Conservation (phyloP, 129 eudicot genomes). For the Arctium lappa region DNA sequence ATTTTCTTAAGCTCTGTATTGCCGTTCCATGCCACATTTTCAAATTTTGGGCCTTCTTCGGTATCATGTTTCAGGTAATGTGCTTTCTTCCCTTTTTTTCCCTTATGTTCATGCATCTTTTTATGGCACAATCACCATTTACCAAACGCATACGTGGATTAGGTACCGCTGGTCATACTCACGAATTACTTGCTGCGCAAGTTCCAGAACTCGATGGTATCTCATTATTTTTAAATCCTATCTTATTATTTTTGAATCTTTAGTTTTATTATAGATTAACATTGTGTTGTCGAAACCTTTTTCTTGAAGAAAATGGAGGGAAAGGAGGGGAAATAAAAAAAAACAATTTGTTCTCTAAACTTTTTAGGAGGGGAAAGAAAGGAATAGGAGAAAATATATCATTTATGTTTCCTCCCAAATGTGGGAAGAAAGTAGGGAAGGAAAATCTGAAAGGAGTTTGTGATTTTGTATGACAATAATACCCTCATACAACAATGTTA, state of each 20-base stretch:
- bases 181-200: constrained; percentile 74
- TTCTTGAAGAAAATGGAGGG: neutral
- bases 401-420: neutral
- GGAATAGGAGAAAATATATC: neutral
- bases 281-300: neutral
- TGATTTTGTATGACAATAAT: neutral
- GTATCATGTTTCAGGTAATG: constrained; percentile 90
- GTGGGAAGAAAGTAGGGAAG: neutral
- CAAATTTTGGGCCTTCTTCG: constrained; percentile 91
- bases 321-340: too few relatives aligned
- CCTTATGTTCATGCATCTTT: neutral
- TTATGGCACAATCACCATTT: neutral
- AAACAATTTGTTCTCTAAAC: too few relatives aligned
- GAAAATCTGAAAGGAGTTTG: neutral
- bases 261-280: neutral
- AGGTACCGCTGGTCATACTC: constrained; percentile 87
- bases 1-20: constrained; percentile 66
- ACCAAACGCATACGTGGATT: constrained; percentile 18
- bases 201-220: constrained; percentile 92
- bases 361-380: neutral
- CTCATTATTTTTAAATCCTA: neutral
- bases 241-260: neutral
- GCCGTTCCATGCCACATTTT: constrained; percentile 94
- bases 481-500: neutral
- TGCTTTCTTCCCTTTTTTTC: neutral